Conservation (phyloP, 306 rosid species). For the Vicia villosa region DNA sequence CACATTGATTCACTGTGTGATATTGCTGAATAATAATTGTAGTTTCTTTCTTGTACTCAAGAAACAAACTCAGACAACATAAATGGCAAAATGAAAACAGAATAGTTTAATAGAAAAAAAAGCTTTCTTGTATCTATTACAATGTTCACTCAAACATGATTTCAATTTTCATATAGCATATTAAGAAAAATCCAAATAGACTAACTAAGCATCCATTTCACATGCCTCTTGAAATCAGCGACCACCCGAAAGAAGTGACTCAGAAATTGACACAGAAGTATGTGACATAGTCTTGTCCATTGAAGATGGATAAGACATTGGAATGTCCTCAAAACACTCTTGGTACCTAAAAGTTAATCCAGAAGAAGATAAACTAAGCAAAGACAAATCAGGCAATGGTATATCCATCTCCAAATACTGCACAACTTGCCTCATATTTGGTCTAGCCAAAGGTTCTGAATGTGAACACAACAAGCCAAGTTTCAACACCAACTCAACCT, state of each 20-base stretch:
- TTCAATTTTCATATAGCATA: too few relatives aligned
- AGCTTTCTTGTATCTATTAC: too few relatives aligned
- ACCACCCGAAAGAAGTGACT: slow-evolving; percentile 50
- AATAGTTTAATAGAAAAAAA: too few relatives aligned
- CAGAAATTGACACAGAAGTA: slow-evolving; percentile 32
- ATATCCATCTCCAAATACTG: slow-evolving; percentile 53
- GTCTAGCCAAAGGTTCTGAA: slow-evolving; percentile 48
- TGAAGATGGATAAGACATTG: slow-evolving; percentile 36
- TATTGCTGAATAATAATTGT: too few relatives aligned
- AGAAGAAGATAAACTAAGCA: slow-evolving; percentile 36
- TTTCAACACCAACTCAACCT: slow-evolving; percentile 56
- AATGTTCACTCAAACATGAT: too few relatives aligned
- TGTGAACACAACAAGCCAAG: slow-evolving; percentile 65
- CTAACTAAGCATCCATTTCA: background rate
- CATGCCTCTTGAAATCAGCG: slow-evolving; percentile 30
- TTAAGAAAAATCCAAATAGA: too few relatives aligned
- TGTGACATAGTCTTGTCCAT: slow-evolving; percentile 2
- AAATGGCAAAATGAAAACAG: too few relatives aligned
- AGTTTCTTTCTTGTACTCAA: too few relatives aligned
- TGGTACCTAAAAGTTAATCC: slow-evolving; percentile 40
- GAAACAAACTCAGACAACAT: too few relatives aligned
- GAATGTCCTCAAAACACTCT: slow-evolving; percentile 37
- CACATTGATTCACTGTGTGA: too few relatives aligned
- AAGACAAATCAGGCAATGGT: slow-evolving; percentile 39
- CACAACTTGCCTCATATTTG: slow-evolving; percentile 60